Percentiles rank a stretch among this genome's conserved stretches.
phyloP scores from a whole-genome alignment of 495 filamentous ascomycete genomes.

The Tetracladium setigerum region DNA sequence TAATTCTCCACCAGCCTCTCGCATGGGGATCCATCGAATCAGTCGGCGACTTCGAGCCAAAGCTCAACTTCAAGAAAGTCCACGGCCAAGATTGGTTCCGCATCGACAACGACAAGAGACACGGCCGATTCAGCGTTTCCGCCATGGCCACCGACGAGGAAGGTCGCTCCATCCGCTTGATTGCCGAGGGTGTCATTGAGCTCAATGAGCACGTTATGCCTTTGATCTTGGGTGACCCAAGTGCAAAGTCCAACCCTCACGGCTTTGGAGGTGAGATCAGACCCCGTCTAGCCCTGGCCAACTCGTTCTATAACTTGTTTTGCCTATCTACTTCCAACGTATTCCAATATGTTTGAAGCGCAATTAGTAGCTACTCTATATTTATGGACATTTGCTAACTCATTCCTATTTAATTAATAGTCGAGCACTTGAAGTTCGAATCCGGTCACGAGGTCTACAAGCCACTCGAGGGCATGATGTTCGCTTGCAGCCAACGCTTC shows the following conservation, averaged over 20 bases:
- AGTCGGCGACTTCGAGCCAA: constrained; percentile 13
- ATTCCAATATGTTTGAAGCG: no score
- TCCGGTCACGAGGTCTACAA: no score
- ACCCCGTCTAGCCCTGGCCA: no score
- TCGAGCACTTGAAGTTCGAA: no score
- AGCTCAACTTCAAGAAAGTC: constrained; percentile 8
- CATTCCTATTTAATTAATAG: no score
- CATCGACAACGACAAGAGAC: constrained; percentile 6
- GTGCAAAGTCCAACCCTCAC: neutral
- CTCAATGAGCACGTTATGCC: constrained; percentile 8
- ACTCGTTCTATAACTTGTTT: no score
- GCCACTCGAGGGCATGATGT: no score
- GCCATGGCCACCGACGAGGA: constrained; percentile 7
- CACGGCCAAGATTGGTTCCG: constrained; percentile 8
- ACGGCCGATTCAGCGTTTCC: constrained; percentile 6
- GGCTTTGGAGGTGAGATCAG: constrained; percentile 6
- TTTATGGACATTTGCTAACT: no score
- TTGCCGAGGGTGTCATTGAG: constrained; percentile 4
- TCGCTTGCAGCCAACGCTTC: no score
- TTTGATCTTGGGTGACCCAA: constrained; percentile 2
- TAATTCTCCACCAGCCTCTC: no score
- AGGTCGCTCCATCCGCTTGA: constrained; percentile 4
- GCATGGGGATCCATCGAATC: constrained; percentile 6
- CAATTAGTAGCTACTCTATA: no score
- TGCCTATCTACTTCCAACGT: no score